phyloP scores from a whole-genome alignment of 345 rosid species.

The Erodium maritimum region DNA sequence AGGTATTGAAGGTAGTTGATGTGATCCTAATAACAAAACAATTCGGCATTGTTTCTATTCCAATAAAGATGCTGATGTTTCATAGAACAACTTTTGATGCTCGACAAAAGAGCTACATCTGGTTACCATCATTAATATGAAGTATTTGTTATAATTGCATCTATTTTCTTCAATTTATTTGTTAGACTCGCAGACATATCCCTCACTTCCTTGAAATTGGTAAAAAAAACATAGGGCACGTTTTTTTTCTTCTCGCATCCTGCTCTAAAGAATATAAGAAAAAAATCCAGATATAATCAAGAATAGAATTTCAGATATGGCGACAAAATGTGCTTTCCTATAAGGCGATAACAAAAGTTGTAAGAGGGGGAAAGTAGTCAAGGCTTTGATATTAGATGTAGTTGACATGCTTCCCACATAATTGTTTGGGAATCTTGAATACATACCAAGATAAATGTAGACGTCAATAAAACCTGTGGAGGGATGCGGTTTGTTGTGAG shows the following conservation, averaged over 20 bases:
- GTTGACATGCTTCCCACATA: neutral
- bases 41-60: neutral
- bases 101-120: neutral
- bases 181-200: neutral
- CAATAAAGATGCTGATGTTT: neutral
- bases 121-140: neutral
- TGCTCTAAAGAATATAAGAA: neutral
- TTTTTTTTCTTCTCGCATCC: neutral
- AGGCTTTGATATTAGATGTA: neutral
- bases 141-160: neutral
- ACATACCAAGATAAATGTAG: neutral
- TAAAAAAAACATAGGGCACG: neutral
- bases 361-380: neutral
- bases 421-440: neutral
- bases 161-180: neutral
- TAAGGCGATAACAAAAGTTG: neutral
- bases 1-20: too few relatives aligned
- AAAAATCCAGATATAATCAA: neutral
- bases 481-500: constrained; percentile 26
- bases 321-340: neutral
- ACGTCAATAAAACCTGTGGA: constrained; percentile 17
- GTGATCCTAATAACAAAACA: too few relatives aligned
- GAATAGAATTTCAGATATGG: neutral
- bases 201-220: neutral
- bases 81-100: neutral